Evolutionary conservation across 2,329 filamentous ascomycete genomes (phyloP).

Genomic region (Chrysoporthe puriensis): DNA sequence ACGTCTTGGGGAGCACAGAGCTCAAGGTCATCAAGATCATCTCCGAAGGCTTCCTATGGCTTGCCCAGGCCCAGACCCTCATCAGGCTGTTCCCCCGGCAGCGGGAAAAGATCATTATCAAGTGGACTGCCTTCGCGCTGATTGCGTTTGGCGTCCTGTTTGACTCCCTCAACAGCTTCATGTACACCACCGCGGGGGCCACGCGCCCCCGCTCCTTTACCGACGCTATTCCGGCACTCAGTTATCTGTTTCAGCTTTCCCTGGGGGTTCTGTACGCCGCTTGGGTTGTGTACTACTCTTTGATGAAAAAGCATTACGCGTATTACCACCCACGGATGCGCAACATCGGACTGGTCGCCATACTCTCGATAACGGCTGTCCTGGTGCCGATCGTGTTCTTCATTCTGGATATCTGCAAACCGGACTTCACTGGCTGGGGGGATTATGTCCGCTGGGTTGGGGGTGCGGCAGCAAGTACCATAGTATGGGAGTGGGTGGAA

Average conservation of each 20-base stretch:
- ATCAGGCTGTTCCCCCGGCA: constrained; percentile 95
- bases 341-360: constrained; percentile 81
- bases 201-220: constrained; percentile 75
- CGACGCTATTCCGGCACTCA: constrained; percentile 87
- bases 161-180: constrained; percentile 87
- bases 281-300: constrained; percentile 90
- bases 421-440: constrained; percentile 87
- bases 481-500: constrained; percentile 98
- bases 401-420: constrained; percentile 84
- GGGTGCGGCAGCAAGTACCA: constrained; percentile 89
- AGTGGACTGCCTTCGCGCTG: constrained; percentile 95
- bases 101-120: constrained; percentile 97
- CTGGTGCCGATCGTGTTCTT: constrained; percentile 92
- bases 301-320: constrained; percentile 90
- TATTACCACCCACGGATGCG: constrained; percentile 91
- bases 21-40: constrained; percentile 90
- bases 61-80: constrained; percentile 94
- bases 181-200: constrained; percentile 54
- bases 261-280: constrained; percentile 87
- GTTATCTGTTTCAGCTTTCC: constrained; percentile 86
- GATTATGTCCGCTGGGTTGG: constrained; percentile 98
- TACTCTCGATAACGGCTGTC: constrained; percentile 79
- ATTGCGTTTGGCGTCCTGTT: constrained; percentile 92
- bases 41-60: constrained; percentile 95
- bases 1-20: constrained; percentile 82